A percentile compares a stretch with the other conserved stretches of the same genome.
Evolutionary conservation across 805 yeast genomes (phyloP).

Genomic region (Isabelozyma gotoi): DNA sequence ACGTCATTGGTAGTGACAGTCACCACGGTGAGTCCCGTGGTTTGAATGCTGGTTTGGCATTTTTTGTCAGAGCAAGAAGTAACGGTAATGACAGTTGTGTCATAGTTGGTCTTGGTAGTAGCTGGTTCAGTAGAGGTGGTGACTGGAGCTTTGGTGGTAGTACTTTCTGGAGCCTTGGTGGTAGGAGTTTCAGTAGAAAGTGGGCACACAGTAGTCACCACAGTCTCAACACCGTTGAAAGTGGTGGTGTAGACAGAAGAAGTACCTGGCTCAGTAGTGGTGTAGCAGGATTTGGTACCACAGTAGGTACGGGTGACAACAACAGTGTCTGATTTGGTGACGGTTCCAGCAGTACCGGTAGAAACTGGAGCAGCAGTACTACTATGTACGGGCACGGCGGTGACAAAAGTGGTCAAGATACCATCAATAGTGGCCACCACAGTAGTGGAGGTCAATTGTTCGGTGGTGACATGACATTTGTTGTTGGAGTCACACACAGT

Average conservation of each 20-base stretch:
- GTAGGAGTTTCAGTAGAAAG: conserved; percentile 10
- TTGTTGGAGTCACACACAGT: conserved; percentile 31
- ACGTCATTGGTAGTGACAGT: conserved; percentile 10
- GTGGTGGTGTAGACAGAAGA: conserved; percentile 35
- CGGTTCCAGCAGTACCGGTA: conserved; percentile 15
- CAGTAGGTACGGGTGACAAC: conserved; percentile 32
- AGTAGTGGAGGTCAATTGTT: conserved; percentile 28
- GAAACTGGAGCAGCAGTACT: conserved; percentile 4
- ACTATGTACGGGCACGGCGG: conserved; percentile 25
- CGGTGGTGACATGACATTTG: conserved; percentile 34
- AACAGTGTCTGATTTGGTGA: conserved; percentile 14
- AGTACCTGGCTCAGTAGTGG: conserved; percentile 32
- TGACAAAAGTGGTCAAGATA: conserved; percentile 34
- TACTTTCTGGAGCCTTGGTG: conserved; percentile 8
- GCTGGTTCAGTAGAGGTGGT: conserved; percentile 11
- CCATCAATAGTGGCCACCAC: conserved; percentile 40
- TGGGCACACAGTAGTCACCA: conserved; percentile 33
- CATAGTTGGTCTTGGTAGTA: conserved; percentile 14
- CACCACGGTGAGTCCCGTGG: conserved; percentile 31
- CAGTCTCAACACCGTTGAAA: conserved; percentile 40
- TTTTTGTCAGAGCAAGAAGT: conserved; percentile 37
- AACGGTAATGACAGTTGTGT: conserved; percentile 30
- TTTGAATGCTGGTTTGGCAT: conserved; percentile 26
- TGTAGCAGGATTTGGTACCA: conserved; percentile 26
- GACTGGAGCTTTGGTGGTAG: conserved; percentile 9